Base-by-base conservation (phyloP, 805 yeast species). In the Cyberlindnera bimundalis region DNA sequence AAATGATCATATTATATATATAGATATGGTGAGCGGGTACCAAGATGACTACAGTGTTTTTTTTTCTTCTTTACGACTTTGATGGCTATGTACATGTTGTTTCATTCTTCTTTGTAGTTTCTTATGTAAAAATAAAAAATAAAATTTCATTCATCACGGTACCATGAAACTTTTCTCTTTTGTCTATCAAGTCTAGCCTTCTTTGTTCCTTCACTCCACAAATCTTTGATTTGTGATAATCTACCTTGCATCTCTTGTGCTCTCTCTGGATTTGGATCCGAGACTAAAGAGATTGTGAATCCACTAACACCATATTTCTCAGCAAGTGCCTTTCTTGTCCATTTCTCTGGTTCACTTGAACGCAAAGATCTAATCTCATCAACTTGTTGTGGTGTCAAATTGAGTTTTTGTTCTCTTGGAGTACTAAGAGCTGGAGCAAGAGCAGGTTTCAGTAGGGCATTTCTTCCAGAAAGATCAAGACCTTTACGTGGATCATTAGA, bases 271-370 rank as follows among this genome's bases (percentile, higher is more conserved):
- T 67, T 61, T 16, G 66, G 61, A n/a, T 66, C 66, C 1, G 85
- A 71, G 2, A 74, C 74, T 35, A 81, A 56, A 6, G 79, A 76
- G 27, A 85, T 71, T 36, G 78, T 74, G 39, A 66, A 56, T 25
- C 69, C 70, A 21, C 78, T 66, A 30, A 78, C 78, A 24, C 68
- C 63, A 57, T 70, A 87, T 60, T 78, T 69, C 46, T 69, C 63
- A 11, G 89, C 87, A 40, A 86, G 68, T 12, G 68, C 72, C 40
- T 74, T 70, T 47, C 83, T 71, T 13, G 88, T 79, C 78, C 86
- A 79, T 33, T 62, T 67, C 21, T 64, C 66, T 1, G 93, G 91
- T 52, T 84, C 76, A 29, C 64, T 57, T 12, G 51, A 43, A 55
- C 95, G 74, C 49, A 84, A 66, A 30, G 64, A 53, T 48, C 67